Percentiles rank a stretch among this genome's conserved stretches.
Evolutionary conservation across 2,329 filamentous ascomycete genomes (phyloP).

Genomic region (Venturia effusa): DNA sequence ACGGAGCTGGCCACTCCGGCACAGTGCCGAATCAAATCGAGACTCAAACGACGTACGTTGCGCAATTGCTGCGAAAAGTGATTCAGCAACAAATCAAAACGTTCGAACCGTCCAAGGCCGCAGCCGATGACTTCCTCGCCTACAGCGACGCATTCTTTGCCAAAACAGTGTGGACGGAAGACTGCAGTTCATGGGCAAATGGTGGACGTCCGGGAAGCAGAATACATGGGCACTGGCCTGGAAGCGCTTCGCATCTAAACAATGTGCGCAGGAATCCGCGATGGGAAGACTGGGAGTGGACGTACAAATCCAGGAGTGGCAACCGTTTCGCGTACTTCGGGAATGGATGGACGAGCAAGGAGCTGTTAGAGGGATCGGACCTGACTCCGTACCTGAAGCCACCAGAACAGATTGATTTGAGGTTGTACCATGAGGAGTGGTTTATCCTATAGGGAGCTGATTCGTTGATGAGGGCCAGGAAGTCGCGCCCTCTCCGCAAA

Average conservation of each 20-base stretch:
- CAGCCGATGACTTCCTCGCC: slow-evolving; percentile 39
- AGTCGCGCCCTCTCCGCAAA: neutral
- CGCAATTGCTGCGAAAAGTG: slow-evolving; percentile 38
- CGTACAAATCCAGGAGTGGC: slow-evolving; percentile 22
- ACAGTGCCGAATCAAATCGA: slow-evolving; percentile 59
- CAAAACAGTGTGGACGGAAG: slow-evolving; percentile 33
- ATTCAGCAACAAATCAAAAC: slow-evolving; percentile 36
- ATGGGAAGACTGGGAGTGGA: slow-evolving; percentile 37
- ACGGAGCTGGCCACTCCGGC: slow-evolving; percentile 26
- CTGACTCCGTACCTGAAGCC: slow-evolving; percentile 52
- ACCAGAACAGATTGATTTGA: slow-evolving; percentile 47
- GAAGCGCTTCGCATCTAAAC: slow-evolving; percentile 37
- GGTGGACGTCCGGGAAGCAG: slow-evolving; percentile 20
- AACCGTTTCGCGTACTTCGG: slow-evolving; percentile 55
- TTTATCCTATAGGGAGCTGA: slow-evolving; percentile 25
- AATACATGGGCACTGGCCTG: slow-evolving; percentile 33
- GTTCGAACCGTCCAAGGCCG: slow-evolving; percentile 34
- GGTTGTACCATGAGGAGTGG: slow-evolving; percentile 58
- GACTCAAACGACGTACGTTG: slow-evolving; percentile 44
- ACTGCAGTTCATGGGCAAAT: slow-evolving; percentile 17
- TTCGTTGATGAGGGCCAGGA: neutral
- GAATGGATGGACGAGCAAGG: slow-evolving; percentile 53
- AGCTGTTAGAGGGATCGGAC: slow-evolving; percentile 45
- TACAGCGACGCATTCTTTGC: slow-evolving; percentile 36
- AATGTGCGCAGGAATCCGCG: slow-evolving; percentile 35